phyloP scores from a whole-genome alignment of 108 stramenopile genomes.

The Parietichytrium sp. region DNA sequence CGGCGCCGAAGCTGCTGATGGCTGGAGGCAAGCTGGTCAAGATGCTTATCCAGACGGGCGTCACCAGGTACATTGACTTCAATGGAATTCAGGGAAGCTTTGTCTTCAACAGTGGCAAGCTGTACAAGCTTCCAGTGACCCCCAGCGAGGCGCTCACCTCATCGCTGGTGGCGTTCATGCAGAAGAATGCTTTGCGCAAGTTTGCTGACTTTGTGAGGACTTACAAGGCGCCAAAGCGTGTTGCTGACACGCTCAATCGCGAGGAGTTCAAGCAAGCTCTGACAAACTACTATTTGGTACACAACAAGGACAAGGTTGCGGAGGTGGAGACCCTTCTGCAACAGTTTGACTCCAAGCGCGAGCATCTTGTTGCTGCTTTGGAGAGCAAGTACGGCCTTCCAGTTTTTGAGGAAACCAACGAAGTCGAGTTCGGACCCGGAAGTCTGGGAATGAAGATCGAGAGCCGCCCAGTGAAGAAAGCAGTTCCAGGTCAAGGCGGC shows the following conservation, averaged over 20 bases:
- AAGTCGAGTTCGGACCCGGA: conserved; percentile 8
- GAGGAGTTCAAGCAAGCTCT: conserved; percentile 6
- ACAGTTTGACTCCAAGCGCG: conserved; percentile 16
- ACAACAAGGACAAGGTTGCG: conserved; percentile 1
- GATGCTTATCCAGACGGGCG: conserved; percentile 95
- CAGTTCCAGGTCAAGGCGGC: conserved; percentile 1
- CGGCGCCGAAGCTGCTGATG: conserved; percentile 99
- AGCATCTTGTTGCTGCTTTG: conserved; percentile 3
- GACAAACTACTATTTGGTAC: background rate
- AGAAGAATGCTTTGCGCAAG: conserved; percentile 94
- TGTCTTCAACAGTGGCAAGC: conserved; percentile 80
- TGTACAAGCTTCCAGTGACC: conserved; percentile 83
- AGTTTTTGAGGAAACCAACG: conserved; percentile 12
- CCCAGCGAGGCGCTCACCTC: conserved; percentile 82
- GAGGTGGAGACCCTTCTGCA: conserved; percentile 14
- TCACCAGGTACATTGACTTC: conserved; percentile 95
- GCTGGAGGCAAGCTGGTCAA: conserved; percentile 97
- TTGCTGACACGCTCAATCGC: background rate
- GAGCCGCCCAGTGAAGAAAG: conserved; percentile 31
- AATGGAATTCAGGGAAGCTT: conserved; percentile 91
- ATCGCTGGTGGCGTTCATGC: conserved; percentile 92
- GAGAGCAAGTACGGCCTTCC: conserved; percentile 22
- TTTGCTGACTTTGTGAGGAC: conserved; percentile 86
- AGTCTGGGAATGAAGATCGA: background rate
- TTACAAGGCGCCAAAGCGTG: conserved; percentile 65